A percentile compares a stretch with the other conserved stretches of the same genome.
These are phyloP conservation scores for Aspergillus brasiliensis DNA, from an alignment of 2,329 filamentous ascomycete species.

Conservation along the genomic window DNA sequence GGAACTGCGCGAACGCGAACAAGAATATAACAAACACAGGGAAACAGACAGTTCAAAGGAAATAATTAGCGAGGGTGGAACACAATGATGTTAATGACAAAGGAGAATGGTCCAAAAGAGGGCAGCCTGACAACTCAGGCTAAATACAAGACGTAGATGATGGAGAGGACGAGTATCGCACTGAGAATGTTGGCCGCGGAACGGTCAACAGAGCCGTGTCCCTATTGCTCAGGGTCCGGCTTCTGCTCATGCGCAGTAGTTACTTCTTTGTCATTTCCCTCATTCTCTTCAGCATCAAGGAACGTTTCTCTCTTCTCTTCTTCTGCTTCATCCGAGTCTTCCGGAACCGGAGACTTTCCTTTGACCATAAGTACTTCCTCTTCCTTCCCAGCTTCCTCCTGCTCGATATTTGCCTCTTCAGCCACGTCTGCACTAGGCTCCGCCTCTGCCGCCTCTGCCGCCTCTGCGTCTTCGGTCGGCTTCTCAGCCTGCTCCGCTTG, in stretches of 20 bases:
- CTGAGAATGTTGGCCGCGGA: slow-evolving; percentile 4
- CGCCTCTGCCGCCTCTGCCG: slow-evolving; percentile 8
- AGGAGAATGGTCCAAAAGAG: slow-evolving; percentile 2
- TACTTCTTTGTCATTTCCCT: not conserved
- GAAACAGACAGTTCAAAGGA: not conserved
- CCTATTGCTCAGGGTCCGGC: slow-evolving; percentile 2
- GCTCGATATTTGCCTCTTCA: not conserved
- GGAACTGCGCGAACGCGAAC: slow-evolving; percentile 2
- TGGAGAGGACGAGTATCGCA: slow-evolving; percentile 4
- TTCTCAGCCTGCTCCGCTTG: slow-evolving; percentile 21
- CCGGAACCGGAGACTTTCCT: slow-evolving; percentile 10
- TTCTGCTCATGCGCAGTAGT: not conserved
- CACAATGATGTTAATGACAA: not conserved
- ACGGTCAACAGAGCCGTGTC: slow-evolving; percentile 3
- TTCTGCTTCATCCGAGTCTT: slow-evolving; percentile 10
- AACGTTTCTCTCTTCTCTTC: not conserved
- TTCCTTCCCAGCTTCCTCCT: slow-evolving; percentile 13
- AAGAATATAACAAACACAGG: not conserved
- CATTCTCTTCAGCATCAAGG: slow-evolving; percentile 9
- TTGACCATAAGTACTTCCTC: slow-evolving; percentile 6
- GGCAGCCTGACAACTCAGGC: not conserved
- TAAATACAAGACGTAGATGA: slow-evolving; percentile 1
- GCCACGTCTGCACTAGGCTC: slow-evolving; percentile 3
- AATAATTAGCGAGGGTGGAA: not conserved
- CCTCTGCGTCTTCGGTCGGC: slow-evolving; percentile 10